Percentiles rank a stretch among this genome's conserved stretches.
These are phyloP conservation scores for Mycena crocata DNA, from an alignment of 768 basidiomycete genomes.

Conservation along the genomic window DNA sequence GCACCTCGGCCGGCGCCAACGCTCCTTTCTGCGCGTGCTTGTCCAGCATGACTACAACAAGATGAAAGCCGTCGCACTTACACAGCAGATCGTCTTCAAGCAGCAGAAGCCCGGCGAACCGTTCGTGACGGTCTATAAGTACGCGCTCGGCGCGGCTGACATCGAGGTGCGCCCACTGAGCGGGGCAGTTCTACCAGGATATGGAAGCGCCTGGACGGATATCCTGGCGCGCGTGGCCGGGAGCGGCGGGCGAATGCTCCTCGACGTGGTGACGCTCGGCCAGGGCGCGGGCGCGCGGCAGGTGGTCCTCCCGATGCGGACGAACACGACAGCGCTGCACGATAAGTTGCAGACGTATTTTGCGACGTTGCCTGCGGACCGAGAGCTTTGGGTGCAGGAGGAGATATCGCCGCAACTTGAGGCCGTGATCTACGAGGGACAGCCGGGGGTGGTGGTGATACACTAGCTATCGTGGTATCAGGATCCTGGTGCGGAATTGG, in stretches of 20 bases:
- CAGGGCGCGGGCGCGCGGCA: not conserved
- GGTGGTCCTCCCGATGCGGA: not conserved
- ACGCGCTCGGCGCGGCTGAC: not conserved
- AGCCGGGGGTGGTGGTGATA: not conserved
- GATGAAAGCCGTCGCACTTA: not conserved
- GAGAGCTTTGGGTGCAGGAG: not conserved
- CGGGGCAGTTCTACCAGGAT: not conserved
- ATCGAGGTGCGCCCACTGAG: not conserved
- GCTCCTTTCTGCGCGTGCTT: not conserved
- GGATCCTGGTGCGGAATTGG: too few relatives aligned
- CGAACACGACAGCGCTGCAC: not conserved
- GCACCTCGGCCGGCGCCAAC: not conserved
- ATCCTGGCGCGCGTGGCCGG: not conserved
- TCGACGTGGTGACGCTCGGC: not conserved
- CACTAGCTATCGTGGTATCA: not conserved
- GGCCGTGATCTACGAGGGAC: not conserved
- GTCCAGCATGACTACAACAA: conserved; percentile 7
- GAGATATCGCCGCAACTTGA: not conserved
- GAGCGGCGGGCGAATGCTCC: not conserved
- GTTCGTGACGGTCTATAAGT: not conserved
- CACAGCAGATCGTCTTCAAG: not conserved
- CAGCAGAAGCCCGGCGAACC: not conserved
- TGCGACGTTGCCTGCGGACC: not conserved
- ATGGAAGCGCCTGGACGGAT: not conserved
- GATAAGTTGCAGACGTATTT: not conserved